Base-by-base conservation (phyloP, 192 early-diverging fungal species). In the Jimgerdemannia lactiflua region DNA sequence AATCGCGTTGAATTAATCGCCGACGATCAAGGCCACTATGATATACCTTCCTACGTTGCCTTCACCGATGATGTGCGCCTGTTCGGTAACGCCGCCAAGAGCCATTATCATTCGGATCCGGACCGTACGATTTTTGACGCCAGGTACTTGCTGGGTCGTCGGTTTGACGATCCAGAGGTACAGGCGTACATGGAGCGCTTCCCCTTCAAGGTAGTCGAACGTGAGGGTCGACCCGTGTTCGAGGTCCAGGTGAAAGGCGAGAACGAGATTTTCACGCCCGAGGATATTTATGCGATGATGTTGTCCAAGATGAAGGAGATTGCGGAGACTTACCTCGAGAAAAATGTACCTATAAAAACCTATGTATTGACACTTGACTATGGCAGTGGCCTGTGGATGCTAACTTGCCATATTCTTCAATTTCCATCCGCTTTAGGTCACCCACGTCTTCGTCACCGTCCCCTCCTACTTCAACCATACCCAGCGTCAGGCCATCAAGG, bases 71-170 rank as follows among this genome's bases (percentile, higher is more conserved):
- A 90, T 63, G 96, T 98, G 91, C 96, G 97, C 85, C 91, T 99
- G 74, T 97, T 99, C 79, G 97, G 96, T 81, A 96, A 99, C 87
- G 95, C 96, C 70, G 96, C 97, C 79, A 98, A 98, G 91, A 99
- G 98, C 84, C 95, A 97, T 88, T 93, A 91, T 67, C 86, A 94
- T 73, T 83, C 80, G 80, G 96, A 96, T 90, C 94, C 96, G 73
- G 81, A 85, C 75, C 94, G 94, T 90, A 97, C 96, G 73, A 88
- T 97, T 82, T 97, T 95, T 72, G 96, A 97, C 79, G 94, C 94
- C 71, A 97, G 96, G 91, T 94, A 95, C 78, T 82, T 98, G 71
- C 90, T 98, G 76, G 96, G 96, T 76, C 92, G 95, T 70, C 91
- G 89, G 77, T 98, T 92, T 81, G 83, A 85, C 86, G 96, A 98